Conservation (phyloP, 129 eudicot genomes). For the Chrysanthemum lavandulifolium region DNA sequence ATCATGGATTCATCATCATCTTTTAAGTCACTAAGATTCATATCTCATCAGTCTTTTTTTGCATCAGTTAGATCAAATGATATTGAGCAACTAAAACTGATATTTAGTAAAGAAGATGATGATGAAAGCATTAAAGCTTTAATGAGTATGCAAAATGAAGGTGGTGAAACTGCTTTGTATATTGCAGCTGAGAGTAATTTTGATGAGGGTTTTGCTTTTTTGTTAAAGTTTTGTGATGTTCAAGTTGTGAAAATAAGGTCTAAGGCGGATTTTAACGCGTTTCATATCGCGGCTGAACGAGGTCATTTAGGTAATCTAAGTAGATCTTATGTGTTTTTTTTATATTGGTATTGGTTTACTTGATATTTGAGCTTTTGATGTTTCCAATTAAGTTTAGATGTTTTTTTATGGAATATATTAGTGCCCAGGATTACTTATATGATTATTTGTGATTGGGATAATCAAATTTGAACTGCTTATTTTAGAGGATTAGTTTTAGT, state of each 20-base stretch:
- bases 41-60: constrained; percentile 77
- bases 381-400: neutral
- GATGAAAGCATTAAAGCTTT: constrained; percentile 41
- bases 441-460: neutral
- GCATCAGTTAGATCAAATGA: constrained; percentile 73
- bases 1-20: constrained; percentile 47
- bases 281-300: constrained; percentile 73
- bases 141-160: constrained; percentile 66
- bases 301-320: constrained; percentile 71
- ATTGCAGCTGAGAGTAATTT: constrained; percentile 65
- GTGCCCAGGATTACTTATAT: neutral
- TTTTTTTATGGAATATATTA: neutral
- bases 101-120: constrained; percentile 54
- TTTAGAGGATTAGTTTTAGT: too few relatives aligned
- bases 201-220: constrained; percentile 46
- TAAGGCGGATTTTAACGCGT: constrained; percentile 66
- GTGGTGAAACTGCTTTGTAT: constrained; percentile 75
- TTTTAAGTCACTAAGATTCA: constrained; percentile 61
- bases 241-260: constrained; percentile 55
- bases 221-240: constrained; percentile 65
- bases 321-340: neutral
- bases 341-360: neutral
- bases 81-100: constrained; percentile 50
- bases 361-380: constrained; percentile 14
- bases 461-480: too few relatives aligned